Conservation (phyloP, 2,329 filamentous ascomycete genomes). For the Botryotinia narcissicola region DNA sequence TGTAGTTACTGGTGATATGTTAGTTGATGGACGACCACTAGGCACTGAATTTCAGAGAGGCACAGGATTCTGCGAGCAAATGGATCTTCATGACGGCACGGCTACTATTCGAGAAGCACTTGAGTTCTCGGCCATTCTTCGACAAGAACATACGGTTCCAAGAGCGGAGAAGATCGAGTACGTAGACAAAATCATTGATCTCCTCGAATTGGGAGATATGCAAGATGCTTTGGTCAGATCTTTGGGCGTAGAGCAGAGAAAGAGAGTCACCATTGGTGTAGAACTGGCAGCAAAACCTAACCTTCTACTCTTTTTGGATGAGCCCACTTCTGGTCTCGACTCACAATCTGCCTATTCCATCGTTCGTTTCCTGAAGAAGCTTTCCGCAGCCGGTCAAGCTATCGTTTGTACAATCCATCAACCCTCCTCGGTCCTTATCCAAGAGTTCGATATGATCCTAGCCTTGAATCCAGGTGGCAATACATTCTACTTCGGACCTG, state of each 20-base stretch:
- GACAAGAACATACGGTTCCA: conserved; percentile 55
- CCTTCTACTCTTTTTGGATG: conserved; percentile 67
- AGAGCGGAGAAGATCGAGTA: conserved; percentile 62
- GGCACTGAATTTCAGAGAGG: conserved; percentile 64
- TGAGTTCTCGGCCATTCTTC: conserved; percentile 65
- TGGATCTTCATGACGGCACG: conserved; percentile 68
- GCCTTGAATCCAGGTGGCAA: conserved; percentile 64
- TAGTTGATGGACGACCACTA: conserved; percentile 65
- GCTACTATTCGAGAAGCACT: conserved; percentile 66
- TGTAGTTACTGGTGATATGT: conserved; percentile 61
- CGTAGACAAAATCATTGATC: conserved; percentile 63
- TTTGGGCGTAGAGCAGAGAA: conserved; percentile 61
- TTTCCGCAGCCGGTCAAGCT: conserved; percentile 64
- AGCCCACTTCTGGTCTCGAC: conserved; percentile 69
- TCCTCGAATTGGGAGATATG: conserved; percentile 63
- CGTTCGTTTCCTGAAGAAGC: conserved; percentile 65
- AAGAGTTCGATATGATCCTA: conserved; percentile 72
- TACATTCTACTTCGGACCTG: conserved; percentile 71
- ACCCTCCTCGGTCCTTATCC: conserved; percentile 65
- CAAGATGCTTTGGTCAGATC: conserved; percentile 65
- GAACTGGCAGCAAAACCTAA: conserved; percentile 69
- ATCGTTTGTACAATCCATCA: conserved; percentile 76
- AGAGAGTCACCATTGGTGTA: conserved; percentile 70
- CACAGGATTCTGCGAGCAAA: conserved; percentile 71
- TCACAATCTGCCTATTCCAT: conserved; percentile 68